Evolutionary conservation across 148 eudicot genomes (phyloP), one percentile per base, ranked within the genome.

Genomic region (Dysphania ambrosioides): DNA sequence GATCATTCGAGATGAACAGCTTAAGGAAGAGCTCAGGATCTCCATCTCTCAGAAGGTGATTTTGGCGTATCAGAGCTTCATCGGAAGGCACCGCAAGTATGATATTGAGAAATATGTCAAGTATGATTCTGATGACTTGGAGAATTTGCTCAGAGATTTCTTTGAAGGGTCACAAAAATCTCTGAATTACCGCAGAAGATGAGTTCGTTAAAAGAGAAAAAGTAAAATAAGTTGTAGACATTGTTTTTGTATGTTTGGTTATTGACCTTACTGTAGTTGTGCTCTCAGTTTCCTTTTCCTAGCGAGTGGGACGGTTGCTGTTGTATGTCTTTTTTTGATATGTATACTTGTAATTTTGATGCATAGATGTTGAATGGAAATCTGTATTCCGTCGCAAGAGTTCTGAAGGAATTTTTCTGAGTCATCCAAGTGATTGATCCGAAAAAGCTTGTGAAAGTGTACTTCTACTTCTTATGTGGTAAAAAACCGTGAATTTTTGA

Each of bases 91-190:
- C 55, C 59, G 56, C 34, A 56, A 55, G 57, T 59, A 68, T 40
- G 85, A 84, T 31, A 80, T 83, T 4, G 93, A 86, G 51, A 91
- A 79, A 80, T 72, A 86, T 75, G 81, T 87, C 42, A 93, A 86
- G 85, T 93, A 91, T 82, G 87, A 79, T 42, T 83, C 82, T 3
- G 89, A 91, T 3, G 89, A 84, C n/a, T 76, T 93, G 87, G 87
- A 75, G 79, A 78, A 78, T 53, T 68, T 75, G 24, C 76, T 93
- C 27, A 63, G 74, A 72, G 90, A 91, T 77, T 83, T 93, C 56
- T 89, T 93, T 76, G 87, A 88, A 73, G 98, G 98, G 47, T 74
- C 85, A 1, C 65, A 79, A 19, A 81, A 83, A 75, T 86, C 89
- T 13, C 26, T 88, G 82, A 82, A 82, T 27, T 68, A 68, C 34